These are phyloP conservation scores for Ogataea pignaliae DNA, from an alignment of 805 yeast genomes.

Conservation along the genomic window DNA sequence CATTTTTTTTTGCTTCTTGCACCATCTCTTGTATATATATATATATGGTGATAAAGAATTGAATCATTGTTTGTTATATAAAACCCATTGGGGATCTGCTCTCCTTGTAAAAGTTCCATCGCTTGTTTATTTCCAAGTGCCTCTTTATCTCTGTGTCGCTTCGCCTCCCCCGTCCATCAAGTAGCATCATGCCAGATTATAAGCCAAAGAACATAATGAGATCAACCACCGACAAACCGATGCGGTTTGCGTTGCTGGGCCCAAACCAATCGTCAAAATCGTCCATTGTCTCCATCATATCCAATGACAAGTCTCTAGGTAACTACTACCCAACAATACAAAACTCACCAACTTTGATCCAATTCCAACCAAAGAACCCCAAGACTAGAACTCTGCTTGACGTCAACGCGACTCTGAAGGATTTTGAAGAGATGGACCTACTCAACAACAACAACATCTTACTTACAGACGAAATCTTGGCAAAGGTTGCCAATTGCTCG, in stretches of 20 bases:
- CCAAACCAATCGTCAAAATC: slow-evolving; percentile 30
- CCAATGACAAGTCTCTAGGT: slow-evolving; percentile 38
- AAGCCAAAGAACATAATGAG: slow-evolving; percentile 19
- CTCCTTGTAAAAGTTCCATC: too few relatives aligned
- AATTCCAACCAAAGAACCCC: slow-evolving; percentile 41
- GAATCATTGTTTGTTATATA: too few relatives aligned
- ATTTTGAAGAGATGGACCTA: slow-evolving; percentile 28
- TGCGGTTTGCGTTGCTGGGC: slow-evolving; percentile 30
- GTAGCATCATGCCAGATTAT: too few relatives aligned
- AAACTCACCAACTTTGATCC: slow-evolving; percentile 54
- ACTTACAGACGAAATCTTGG: slow-evolving; percentile 13
- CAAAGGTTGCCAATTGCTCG: slow-evolving; percentile 5
- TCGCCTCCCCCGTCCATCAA: too few relatives aligned
- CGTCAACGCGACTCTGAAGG: slow-evolving; percentile 39
- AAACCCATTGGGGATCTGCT: too few relatives aligned
- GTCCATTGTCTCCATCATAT: slow-evolving; percentile 27
- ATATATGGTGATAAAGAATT: too few relatives aligned
- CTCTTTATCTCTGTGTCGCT: too few relatives aligned
- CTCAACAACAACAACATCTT: slow-evolving; percentile 9
- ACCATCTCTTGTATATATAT: too few relatives aligned
- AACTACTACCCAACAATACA: slow-evolving; percentile 72
- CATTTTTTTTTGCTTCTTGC: too few relatives aligned
- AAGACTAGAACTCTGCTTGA: slow-evolving; percentile 42
- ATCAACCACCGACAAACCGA: slow-evolving; percentile 26
- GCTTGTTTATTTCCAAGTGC: too few relatives aligned